These are phyloP conservation scores for Exophiala calicioides DNA, from an alignment of 2,329 filamentous ascomycete genomes.

Conservation along the genomic window DNA sequence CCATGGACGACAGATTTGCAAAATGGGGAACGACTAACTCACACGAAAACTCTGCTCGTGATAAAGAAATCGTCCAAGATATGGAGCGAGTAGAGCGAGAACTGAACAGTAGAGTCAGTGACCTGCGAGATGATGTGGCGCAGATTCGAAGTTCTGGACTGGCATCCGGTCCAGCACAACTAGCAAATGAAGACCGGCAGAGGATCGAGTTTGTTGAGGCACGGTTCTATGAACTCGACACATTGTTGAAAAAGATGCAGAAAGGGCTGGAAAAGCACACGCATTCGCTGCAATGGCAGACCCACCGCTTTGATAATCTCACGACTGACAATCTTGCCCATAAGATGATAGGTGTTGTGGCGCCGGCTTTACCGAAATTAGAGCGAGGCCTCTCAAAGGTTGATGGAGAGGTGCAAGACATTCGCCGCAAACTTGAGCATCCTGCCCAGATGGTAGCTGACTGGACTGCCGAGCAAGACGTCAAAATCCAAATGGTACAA, in stretches of 20 bases:
- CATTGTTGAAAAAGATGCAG: not conserved
- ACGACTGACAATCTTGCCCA: slow-evolving; percentile 10
- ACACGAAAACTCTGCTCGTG: not conserved
- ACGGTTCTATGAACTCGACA: not conserved
- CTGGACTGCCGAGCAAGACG: not conserved
- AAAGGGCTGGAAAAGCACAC: slow-evolving; percentile 6
- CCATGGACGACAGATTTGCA: not conserved
- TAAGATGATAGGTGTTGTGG: slow-evolving; percentile 10
- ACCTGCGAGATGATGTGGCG: slow-evolving; percentile 1
- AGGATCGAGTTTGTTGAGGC: slow-evolving; percentile 1
- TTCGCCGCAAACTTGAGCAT: slow-evolving; percentile 5
- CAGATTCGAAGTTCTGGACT: not conserved
- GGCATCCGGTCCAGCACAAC: not conserved
- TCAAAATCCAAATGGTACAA: not conserved
- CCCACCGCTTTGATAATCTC: slow-evolving; percentile 20
- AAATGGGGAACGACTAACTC: not conserved
- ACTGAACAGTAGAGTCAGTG: not conserved
- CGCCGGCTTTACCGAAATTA: slow-evolving; percentile 15
- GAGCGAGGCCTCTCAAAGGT: slow-evolving; percentile 15
- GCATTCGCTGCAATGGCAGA: slow-evolving; percentile 12
- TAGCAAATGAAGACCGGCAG: slow-evolving; percentile 1
- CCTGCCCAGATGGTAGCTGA: not conserved
- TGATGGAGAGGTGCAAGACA: not conserved
- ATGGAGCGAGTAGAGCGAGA: not conserved
- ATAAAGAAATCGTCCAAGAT: not conserved